Base-by-base conservation (phyloP, 2,329 filamentous ascomycete species). In the Hypoxylon sp. region DNA sequence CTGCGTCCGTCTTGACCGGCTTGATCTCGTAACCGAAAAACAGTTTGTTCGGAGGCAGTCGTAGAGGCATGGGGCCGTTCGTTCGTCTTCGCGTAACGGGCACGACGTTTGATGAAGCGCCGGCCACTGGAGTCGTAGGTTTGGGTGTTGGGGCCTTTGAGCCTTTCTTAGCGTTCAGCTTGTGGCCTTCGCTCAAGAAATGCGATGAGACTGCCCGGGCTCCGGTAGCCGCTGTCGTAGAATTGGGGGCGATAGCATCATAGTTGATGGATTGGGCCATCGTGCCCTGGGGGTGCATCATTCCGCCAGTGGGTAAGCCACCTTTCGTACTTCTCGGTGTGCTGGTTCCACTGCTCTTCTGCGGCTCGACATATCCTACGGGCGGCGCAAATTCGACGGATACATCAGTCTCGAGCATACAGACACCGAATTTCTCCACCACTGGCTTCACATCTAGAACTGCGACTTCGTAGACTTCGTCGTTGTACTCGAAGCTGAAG, bases 211-310 rank as follows among this genome's bases (percentile, higher is more conserved):
- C 73, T 0, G 76, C 76, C 16, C 75, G 73, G 32, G 76, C 75
- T 16, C 75, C 76, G 87, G 84, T 83, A 5, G 87, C 87, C 12
- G 88, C 89, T 12, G 89, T 85, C 1, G 85, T 87, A 5, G 92
- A 87, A 2, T 89, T 89, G 0, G 96, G 94, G 0, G 94, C 93
- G 71, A 99, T 97, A 30, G 94, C 88, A 55, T 89, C 87, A 80
- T 98, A 99, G 83, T 97, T 97, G 83, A 99, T 98, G n/a, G 93
- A 88, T 74, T 97, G 93, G 0, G 96, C 94, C 96, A 99, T 99
- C 65, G 90, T 94, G 9, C 96, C 96, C 73, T 97, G 92, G 67
- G 85, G 88, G 78, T 96, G 94, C 23, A 97, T 79, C 14, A 91
- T 81, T 3, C 94, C 93, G 27, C 93, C 91, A 1, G 87, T 82